These are phyloP conservation scores for Lachnellula arida DNA, from an alignment of 2,329 filamentous ascomycete genomes.

Conservation along the genomic window DNA sequence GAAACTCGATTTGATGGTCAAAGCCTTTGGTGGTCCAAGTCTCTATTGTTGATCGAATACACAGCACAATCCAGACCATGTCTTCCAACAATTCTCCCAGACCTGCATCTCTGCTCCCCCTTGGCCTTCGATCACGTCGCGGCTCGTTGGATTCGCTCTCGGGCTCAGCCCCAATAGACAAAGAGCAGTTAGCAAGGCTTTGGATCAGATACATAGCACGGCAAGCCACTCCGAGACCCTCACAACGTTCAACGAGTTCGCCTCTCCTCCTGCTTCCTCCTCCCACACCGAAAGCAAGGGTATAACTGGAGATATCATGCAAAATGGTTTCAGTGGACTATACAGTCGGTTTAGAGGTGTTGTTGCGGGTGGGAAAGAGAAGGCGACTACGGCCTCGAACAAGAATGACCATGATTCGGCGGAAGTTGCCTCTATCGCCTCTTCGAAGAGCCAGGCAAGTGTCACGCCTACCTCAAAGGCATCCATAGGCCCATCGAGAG, in stretches of 20 bases:
- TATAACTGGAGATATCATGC: slow-evolving; percentile 67
- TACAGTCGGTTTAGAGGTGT: slow-evolving; percentile 82
- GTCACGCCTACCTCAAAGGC: slow-evolving; percentile 39
- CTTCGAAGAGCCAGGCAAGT: slow-evolving; percentile 40
- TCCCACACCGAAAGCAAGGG: slow-evolving; percentile 62
- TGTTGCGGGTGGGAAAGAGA: slow-evolving; percentile 65
- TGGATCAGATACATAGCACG: slow-evolving; percentile 83
- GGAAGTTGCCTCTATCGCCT: slow-evolving; percentile 38
- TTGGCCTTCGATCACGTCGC: slow-evolving; percentile 32
- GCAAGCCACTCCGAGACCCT: slow-evolving; percentile 81
- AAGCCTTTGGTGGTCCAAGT: background rate
- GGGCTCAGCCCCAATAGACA: slow-evolving; percentile 53
- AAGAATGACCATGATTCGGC: slow-evolving; percentile 41
- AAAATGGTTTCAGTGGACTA: slow-evolving; percentile 82
- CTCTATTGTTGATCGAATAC: background rate
- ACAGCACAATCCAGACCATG: slow-evolving; percentile 17
- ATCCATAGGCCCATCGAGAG: slow-evolving; percentile 38
- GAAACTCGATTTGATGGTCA: background rate
- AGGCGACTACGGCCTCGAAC: slow-evolving; percentile 31
- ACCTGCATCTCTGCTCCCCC: slow-evolving; percentile 18
- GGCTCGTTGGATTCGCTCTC: slow-evolving; percentile 47
- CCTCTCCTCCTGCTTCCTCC: slow-evolving; percentile 58
- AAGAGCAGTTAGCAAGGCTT: slow-evolving; percentile 67
- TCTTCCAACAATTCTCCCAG: slow-evolving; percentile 28
- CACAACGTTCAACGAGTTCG: slow-evolving; percentile 93